Percentiles rank a stretch among this genome's conserved stretches.
These are phyloP conservation scores for Phytophthora multivora DNA, from an alignment of 352 stramenopile genomes.

Conservation along the genomic window DNA sequence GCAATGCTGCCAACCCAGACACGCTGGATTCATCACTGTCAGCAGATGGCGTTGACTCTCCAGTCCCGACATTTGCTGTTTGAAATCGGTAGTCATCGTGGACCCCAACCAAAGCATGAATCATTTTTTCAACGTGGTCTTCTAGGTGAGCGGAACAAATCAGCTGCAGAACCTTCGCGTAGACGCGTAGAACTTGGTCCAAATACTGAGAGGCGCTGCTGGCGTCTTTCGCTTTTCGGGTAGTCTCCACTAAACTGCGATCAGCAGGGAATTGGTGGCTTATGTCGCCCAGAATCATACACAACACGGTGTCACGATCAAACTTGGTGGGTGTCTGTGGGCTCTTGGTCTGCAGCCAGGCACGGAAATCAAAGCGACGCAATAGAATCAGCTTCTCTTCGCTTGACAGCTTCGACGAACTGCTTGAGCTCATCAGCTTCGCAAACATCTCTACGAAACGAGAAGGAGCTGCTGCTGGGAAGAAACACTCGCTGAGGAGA, in stretches of 20 bases:
- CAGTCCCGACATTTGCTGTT: slow-evolving; percentile 23
- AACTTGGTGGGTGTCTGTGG: slow-evolving; percentile 66
- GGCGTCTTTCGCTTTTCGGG: slow-evolving; percentile 19
- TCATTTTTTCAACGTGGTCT: slow-evolving; percentile 83
- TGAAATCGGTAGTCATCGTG: slow-evolving; percentile 85
- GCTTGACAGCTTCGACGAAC: slow-evolving; percentile 64
- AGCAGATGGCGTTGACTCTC: slow-evolving; percentile 11
- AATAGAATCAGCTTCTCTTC: slow-evolving; percentile 79
- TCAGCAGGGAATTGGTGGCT: slow-evolving; percentile 59
- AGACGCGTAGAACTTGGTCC: slow-evolving; percentile 71
- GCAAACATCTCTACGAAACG: slow-evolving; percentile 90
- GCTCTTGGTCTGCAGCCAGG: slow-evolving; percentile 69
- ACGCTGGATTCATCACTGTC: slow-evolving; percentile 2
- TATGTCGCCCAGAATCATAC: slow-evolving; percentile 79
- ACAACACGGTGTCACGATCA: slow-evolving; percentile 82
- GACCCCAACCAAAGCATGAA: slow-evolving; percentile 79
- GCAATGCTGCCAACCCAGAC: slow-evolving; percentile 28
- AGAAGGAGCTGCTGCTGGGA: slow-evolving; percentile 65
- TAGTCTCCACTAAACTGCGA: slow-evolving; percentile 27
- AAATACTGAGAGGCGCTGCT: slow-evolving; percentile 27
- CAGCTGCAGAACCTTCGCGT: slow-evolving; percentile 70
- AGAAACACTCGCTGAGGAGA: slow-evolving; percentile 85
- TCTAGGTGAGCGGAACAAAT: slow-evolving; percentile 71
- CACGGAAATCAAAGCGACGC: slow-evolving; percentile 75
- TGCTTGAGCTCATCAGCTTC: slow-evolving; percentile 80